Evolutionary conservation across 2,329 filamentous ascomycete genomes (phyloP).

Genomic region (Stemphylium beticola): DNA sequence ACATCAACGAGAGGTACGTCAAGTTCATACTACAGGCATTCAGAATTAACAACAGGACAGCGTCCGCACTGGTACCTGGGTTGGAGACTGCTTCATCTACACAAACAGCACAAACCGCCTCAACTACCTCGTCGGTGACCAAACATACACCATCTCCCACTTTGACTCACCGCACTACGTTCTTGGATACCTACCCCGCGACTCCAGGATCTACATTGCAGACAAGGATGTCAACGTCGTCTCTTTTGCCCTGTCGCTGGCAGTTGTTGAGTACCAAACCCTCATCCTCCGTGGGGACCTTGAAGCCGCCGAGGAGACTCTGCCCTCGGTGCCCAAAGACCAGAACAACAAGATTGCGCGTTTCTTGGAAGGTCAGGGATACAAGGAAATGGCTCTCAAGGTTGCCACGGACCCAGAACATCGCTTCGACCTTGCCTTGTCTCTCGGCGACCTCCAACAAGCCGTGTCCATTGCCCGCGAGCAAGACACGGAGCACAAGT

Average conservation of each 20-base stretch:
- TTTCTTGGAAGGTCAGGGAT: slow-evolving; percentile 95
- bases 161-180: slow-evolving; percentile 96
- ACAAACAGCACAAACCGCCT: slow-evolving; percentile 95
- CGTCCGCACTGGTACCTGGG: slow-evolving; percentile 94
- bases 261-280: slow-evolving; percentile 96
- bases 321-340: slow-evolving; percentile 83
- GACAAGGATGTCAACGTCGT: slow-evolving; percentile 95
- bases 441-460: slow-evolving; percentile 81
- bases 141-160: slow-evolving; percentile 96
- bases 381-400: slow-evolving; percentile 93
- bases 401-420: slow-evolving; percentile 95
- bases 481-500: slow-evolving; percentile 92
- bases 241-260: slow-evolving; percentile 87
- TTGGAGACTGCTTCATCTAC: slow-evolving; percentile 99
- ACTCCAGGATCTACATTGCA: slow-evolving; percentile 91
- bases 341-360: slow-evolving; percentile 98
- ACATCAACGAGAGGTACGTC: slow-evolving; percentile 85
- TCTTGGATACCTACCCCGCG: slow-evolving; percentile 91
- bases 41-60: slow-evolving; percentile 50
- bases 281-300: slow-evolving; percentile 92
- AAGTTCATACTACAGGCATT: slow-evolving; percentile 17
- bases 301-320: slow-evolving; percentile 85
- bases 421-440: slow-evolving; percentile 90
- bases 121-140: slow-evolving; percentile 97
- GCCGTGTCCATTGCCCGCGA: slow-evolving; percentile 83